Evolutionary conservation across 345 rosid genomes (phyloP), one percentile per base, ranked within the genome.

Genomic region (Arabis hirsuta): DNA sequence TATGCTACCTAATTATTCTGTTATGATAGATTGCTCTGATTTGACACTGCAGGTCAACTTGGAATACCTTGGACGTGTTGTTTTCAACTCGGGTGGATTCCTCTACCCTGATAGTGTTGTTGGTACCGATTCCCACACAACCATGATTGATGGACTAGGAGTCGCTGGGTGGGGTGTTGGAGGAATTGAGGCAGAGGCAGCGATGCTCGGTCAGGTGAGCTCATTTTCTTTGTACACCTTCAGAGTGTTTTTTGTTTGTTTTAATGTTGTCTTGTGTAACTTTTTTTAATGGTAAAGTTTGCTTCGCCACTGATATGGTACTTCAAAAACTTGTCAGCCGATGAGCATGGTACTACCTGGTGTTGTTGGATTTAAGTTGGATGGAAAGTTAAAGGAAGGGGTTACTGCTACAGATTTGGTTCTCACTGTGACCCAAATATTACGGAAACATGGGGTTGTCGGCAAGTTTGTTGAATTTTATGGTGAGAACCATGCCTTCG

Each of bases 261-360:
- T 16, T 57, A 32, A 32, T 22, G 29, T 3, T 19, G 44, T 62
- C 7, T 6, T 19, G 11, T 53, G 31, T 4, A 54, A 55, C n/a
- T n/a, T n/a, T n/a, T n/a, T n/a, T n/a, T n/a, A n/a, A 62, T 27
- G 24, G 58, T 42, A 9, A 60, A 29, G 3, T 42, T 71, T 38
- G 32, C 0, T 24, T 60, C 29, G 62, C 50, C 20, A 29, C 73
- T 82, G 51, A 76, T 79, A 31, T 48, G 48, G 22, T 66, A 20
- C 24, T 76, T 73, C 19, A 62, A 72, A 67, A 79, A 71, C 9
- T 72, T 68, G 62, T 76, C 78, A 92, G 92, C 86, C 92, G 8
- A 88, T 92, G 96, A 92, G 98, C 84, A 92, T 92, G 98, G 96
- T 92, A 20, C 81, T 92, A 81, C 96, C 94, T 43, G 96, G 95